Base-by-base conservation (phyloP, 257 asterid species). In the Cruciata laevipes region DNA sequence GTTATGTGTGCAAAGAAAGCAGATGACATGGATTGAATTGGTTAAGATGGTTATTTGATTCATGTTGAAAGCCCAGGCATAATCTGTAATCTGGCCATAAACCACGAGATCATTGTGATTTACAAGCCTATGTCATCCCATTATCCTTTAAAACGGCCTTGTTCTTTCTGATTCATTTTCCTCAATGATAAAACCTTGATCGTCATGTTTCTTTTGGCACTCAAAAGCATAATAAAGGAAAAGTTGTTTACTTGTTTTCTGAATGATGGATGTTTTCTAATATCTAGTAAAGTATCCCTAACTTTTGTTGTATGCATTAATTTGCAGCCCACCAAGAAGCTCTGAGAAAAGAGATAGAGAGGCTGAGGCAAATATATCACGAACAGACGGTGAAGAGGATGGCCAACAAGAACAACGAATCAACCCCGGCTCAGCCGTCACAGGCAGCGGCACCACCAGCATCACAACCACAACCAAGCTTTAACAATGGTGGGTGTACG, bases 321-420 rank as follows among this genome's bases (percentile, higher is more conserved):
- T 23, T 16, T 13, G 18, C 77, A 91, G 98, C 98, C 20, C 98
- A 90, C 77, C 96, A 91, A 80, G 96, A 89, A 70, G 95, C 98
- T 58, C 31, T 91, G 80, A 91, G 80, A 80, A 87, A 82, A 76
- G 98, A 91, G 84, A 87, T 89, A 30, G 98, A 89, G 77, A 80
- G 95, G 70, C 75, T 91, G 51, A 80, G 96, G 67, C 83, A 76
- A 44, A 65, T 89, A 25, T 91, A 85, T 78, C 85, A 85, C 66
- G 83, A 91, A 9, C 98, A 91, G 56, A 87, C 74, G 71, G 76
- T 85, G 83, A 76, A 77, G 85, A 83, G 80, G 71, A 81, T 77
- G 79, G 66, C 38, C 56, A 61, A 55, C 51, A 64, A 55, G 47
- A 58, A 67, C 13, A 18, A 38, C 59, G 55, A 47, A 47, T 47